phyloP scores from a whole-genome alignment of 1,139 yeast genomes.

The Hyphopichia burtonii region DNA sequence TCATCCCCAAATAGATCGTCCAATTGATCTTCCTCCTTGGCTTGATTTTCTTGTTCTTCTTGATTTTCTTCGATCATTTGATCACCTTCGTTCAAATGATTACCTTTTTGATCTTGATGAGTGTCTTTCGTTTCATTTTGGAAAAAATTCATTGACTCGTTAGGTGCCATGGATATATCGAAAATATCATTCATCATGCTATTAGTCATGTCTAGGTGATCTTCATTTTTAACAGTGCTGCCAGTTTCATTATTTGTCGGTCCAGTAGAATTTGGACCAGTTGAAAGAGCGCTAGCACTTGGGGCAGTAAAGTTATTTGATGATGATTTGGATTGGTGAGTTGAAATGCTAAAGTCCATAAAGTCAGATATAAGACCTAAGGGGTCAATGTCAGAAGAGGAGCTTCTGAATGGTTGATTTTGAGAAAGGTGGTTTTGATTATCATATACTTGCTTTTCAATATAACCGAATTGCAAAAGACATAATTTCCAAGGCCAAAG shows the following conservation, averaged over 20 bases:
- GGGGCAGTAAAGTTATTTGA: slow-evolving; percentile 19
- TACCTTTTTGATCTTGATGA: slow-evolving; percentile 10
- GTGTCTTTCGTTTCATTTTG: slow-evolving; percentile 13
- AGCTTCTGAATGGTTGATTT: slow-evolving; percentile 9
- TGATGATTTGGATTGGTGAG: slow-evolving; percentile 13
- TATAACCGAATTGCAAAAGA: slow-evolving; percentile 50
- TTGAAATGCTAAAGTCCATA: slow-evolving; percentile 33
- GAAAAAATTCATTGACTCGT: slow-evolving; percentile 16
- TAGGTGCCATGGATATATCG: slow-evolving; percentile 16
- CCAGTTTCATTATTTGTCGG: slow-evolving; percentile 15
- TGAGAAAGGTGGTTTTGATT: slow-evolving; percentile 16
- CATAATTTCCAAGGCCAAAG: slow-evolving; percentile 74
- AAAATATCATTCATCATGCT: slow-evolving; percentile 21
- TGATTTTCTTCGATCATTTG: background rate
- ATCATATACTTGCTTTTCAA: slow-evolving; percentile 24
- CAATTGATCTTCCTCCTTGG: slow-evolving; percentile 27
- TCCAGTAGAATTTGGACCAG: slow-evolving; percentile 25
- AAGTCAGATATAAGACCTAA: slow-evolving; percentile 34
- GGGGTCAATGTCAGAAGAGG: slow-evolving; percentile 22
- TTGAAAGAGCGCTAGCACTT: slow-evolving; percentile 20
- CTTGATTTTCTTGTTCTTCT: slow-evolving; percentile 15
- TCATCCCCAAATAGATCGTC: slow-evolving; percentile 47
- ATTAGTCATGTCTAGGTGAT: slow-evolving; percentile 5
- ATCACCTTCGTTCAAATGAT: too few relatives aligned
- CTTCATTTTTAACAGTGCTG: background rate